Evolutionary conservation across 2,329 filamentous ascomycete genomes (phyloP).

Genomic region (Akanthomyces muscarius): DNA sequence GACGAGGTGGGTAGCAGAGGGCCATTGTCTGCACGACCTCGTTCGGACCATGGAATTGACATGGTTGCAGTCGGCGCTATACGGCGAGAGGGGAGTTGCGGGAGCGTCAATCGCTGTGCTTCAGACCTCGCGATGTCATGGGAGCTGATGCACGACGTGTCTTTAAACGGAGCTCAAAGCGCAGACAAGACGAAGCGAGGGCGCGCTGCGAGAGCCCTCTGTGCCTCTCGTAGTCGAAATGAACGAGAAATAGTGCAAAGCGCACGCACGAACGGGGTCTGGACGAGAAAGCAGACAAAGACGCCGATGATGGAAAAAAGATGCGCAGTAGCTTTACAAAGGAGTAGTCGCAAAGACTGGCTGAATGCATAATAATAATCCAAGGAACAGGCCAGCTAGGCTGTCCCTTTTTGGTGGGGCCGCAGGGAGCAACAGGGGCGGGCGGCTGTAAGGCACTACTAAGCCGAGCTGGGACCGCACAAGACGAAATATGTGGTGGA

Average conservation of each 20-base stretch:
- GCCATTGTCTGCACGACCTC: constrained; percentile 29
- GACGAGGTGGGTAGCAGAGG: constrained; percentile 33
- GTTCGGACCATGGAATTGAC: constrained; percentile 37
- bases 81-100: neutral
- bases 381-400: constrained; percentile 2
- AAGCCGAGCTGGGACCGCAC: neutral
- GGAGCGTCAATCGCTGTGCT: constrained; percentile 14
- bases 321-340: neutral
- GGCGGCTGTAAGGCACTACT: neutral
- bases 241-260: neutral
- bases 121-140: constrained; percentile 15
- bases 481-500: neutral
- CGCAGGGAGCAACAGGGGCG: constrained; percentile 1
- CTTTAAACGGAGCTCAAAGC: neutral
- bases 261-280: neutral
- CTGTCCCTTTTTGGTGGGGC: constrained; percentile 9
- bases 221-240: neutral
- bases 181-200: neutral
- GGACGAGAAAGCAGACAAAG: neutral
- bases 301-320: neutral
- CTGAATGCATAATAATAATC: neutral
- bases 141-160: constrained; percentile 17
- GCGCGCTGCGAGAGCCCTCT: neutral
- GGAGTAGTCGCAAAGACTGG: constrained; percentile 11
- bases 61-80: constrained; percentile 26